A percentile compares a stretch with the other conserved stretches of the same genome.
These are phyloP conservation scores for Discostella stelligeroides DNA, from an alignment of 108 stramenopile genomes.

Conservation along the genomic window DNA sequence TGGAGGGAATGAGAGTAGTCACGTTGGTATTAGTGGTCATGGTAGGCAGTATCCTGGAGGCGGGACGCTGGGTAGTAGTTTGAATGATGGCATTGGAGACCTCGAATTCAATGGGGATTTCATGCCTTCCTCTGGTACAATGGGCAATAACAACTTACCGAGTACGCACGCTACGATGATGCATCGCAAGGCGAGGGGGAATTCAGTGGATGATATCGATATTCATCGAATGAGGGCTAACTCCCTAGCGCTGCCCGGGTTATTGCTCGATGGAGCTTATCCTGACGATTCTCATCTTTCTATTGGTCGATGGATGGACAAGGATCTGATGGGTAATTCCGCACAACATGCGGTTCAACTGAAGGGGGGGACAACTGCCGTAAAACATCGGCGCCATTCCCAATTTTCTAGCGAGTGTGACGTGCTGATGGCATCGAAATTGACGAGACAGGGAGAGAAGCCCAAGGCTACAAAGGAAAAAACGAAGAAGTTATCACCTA, in stretches of 20 bases:
- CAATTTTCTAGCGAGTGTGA: conserved; percentile 18
- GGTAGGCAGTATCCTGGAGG: conserved; percentile 5
- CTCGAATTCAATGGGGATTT: conserved; percentile 76
- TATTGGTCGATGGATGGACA: conserved; percentile 79
- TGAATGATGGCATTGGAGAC: conserved; percentile 77
- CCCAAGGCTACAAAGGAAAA: conserved; percentile 37
- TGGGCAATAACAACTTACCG: too few relatives aligned
- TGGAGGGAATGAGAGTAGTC: conserved; percentile 27
- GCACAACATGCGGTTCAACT: conserved; percentile 15
- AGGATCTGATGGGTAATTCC: conserved; percentile 9
- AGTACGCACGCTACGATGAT: too few relatives aligned
- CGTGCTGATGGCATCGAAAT: conserved; percentile 29
- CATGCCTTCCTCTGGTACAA: conserved; percentile 8
- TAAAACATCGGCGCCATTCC: conserved; percentile 3
- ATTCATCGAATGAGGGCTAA: conserved; percentile 71
- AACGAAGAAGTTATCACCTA: conserved; percentile 44
- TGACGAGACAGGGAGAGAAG: conserved; percentile 19
- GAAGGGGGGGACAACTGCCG: conserved; percentile 1
- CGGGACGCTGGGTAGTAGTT: conserved; percentile 1
- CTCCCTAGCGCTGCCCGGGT: conserved; percentile 63
- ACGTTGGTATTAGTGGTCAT: not conserved
- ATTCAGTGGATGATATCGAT: conserved; percentile 43
- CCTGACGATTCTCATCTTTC: conserved; percentile 27
- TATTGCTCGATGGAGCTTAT: conserved; percentile 40
- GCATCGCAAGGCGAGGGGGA: not conserved